Conservation (phyloP, 352 stramenopile genomes). For the Globisporangium cylindrosporum region DNA sequence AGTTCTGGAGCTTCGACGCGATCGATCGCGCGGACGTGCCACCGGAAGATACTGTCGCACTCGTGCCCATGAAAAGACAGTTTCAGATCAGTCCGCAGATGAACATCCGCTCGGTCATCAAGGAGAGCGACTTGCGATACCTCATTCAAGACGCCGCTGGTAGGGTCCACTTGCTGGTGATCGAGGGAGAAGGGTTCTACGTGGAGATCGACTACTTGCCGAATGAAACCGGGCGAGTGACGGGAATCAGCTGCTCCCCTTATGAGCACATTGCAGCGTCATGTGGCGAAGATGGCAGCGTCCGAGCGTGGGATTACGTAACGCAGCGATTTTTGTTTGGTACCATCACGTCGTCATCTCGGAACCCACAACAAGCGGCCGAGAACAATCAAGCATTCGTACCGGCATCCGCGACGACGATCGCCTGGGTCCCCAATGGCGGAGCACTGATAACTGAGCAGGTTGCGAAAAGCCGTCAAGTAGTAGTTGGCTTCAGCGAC, state of each 20-base stretch:
- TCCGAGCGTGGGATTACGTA: slow-evolving; percentile 89
- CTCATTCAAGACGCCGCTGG: slow-evolving; percentile 63
- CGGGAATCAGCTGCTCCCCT: slow-evolving; percentile 74
- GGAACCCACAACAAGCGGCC: slow-evolving; percentile 3
- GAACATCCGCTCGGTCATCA: slow-evolving; percentile 70
- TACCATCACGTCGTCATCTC: slow-evolving; percentile 11
- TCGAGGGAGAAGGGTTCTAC: slow-evolving; percentile 33
- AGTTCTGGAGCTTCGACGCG: slow-evolving; percentile 86
- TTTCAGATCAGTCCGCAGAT: slow-evolving; percentile 51
- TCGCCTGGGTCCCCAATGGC: slow-evolving; percentile 69
- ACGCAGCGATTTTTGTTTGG: slow-evolving; percentile 16
- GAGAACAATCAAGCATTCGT: slow-evolving; percentile 23
- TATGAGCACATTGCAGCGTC: slow-evolving; percentile 86
- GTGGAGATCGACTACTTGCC: slow-evolving; percentile 55
- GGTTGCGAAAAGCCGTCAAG: slow-evolving; percentile 56
- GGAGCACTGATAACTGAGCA: slow-evolving; percentile 39
- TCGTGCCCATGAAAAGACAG: slow-evolving; percentile 64
- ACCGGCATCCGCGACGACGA: slow-evolving; percentile 43
- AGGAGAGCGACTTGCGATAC: slow-evolving; percentile 37
- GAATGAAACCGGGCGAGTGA: slow-evolving; percentile 68
- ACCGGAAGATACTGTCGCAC: slow-evolving; percentile 72
- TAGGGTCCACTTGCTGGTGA: slow-evolving; percentile 45
- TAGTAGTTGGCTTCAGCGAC: slow-evolving; percentile 89
- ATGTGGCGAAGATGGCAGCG: slow-evolving; percentile 79
- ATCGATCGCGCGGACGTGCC: slow-evolving; percentile 87